Conservation (phyloP, 768 basidiomycete species). For the Russula brevipes region DNA sequence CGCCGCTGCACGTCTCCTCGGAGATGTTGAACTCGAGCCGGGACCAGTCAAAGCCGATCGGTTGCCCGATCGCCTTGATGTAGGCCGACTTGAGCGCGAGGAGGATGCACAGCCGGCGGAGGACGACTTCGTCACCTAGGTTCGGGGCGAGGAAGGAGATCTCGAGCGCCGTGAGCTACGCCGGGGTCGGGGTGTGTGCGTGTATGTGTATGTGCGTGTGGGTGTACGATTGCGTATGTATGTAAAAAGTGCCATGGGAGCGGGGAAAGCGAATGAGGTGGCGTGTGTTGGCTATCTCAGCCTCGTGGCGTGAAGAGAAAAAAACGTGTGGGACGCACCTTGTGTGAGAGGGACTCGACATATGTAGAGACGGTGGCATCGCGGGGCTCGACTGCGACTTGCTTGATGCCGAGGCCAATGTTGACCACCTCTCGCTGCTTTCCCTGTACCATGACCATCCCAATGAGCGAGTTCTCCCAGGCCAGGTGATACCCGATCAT, state of each 20-base stretch:
- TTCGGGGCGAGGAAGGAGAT: slow-evolving; percentile 47
- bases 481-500: slow-evolving; percentile 79
- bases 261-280: not conserved
- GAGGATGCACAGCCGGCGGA: slow-evolving; percentile 71
- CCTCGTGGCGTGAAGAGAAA: not conserved
- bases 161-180: slow-evolving; percentile 48
- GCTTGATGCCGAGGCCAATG: slow-evolving; percentile 76
- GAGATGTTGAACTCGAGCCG: slow-evolving; percentile 79
- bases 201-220: not conserved
- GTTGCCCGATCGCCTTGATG: slow-evolving; percentile 79
- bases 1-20: slow-evolving; percentile 55
- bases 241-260: no score
- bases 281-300: not conserved
- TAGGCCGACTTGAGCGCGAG: slow-evolving; percentile 78
- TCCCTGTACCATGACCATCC: slow-evolving; percentile 86
- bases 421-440: slow-evolving; percentile 69
- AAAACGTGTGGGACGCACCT: slow-evolving; percentile 41
- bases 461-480: slow-evolving; percentile 62
- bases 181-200: slow-evolving; percentile 14
- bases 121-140: slow-evolving; percentile 55
- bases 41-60: slow-evolving; percentile 73
- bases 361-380: slow-evolving; percentile 58
- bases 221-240: no score
- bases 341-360: slow-evolving; percentile 68
- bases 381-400: slow-evolving; percentile 55